Conservation (phyloP, 495 filamentous ascomycete species). For the Acidiella bohemica region DNA sequence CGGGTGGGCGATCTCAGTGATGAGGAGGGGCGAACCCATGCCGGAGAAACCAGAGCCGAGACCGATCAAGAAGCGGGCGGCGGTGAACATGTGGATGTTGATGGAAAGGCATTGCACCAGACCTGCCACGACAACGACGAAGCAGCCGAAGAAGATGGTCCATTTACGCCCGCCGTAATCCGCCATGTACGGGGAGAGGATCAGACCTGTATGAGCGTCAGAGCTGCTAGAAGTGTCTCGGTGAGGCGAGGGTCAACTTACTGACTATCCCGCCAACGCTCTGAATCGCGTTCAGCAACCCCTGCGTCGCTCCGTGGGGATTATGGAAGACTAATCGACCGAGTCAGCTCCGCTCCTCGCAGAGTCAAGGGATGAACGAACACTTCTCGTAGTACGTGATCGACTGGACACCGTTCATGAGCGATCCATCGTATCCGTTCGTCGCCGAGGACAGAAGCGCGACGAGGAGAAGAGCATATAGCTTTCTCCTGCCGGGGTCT, state of each 20-base stretch:
- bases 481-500: constrained; percentile 4
- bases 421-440: constrained; percentile 5
- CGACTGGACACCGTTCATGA: constrained; percentile 5
- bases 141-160: constrained; percentile 44
- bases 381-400: constrained; percentile 2
- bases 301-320: background rate
- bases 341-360: no score
- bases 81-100: constrained; percentile 23
- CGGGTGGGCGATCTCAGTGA: constrained; percentile 54
- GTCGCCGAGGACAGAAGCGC: constrained; percentile 2
- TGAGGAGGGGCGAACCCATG: constrained; percentile 43
- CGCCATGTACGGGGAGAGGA: constrained; percentile 1
- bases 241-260: background rate
- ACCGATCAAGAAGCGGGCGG: constrained; percentile 43
- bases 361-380: background rate
- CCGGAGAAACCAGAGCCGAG: constrained; percentile 40
- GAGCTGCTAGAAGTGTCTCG: no score
- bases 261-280: constrained; percentile 1
- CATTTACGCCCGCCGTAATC: constrained; percentile 34
- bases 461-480: background rate
- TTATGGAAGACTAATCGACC: constrained; percentile 1
- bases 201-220: constrained; percentile 3
- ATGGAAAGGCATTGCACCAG: constrained; percentile 50
- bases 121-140: constrained; percentile 59
- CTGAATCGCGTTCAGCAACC: constrained; percentile 3